Evolutionary conservation across 495 filamentous ascomycete genomes (phyloP).

Genomic region (Poronia punctata): DNA sequence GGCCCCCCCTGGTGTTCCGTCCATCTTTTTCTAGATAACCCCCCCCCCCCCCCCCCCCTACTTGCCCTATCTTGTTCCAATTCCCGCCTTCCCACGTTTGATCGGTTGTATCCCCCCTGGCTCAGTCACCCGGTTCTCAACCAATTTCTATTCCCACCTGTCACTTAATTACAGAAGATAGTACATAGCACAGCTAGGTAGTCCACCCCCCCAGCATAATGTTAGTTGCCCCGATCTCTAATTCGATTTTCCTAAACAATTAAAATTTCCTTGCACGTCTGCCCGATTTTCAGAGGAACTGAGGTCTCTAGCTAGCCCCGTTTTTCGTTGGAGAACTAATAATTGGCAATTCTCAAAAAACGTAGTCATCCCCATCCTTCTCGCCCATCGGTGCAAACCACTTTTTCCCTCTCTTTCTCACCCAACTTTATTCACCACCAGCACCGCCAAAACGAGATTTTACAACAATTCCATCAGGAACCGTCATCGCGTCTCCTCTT

Average conservation of each 20-base stretch:
- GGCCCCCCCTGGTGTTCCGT: constrained; percentile 7
- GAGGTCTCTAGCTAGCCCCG: constrained; percentile 38
- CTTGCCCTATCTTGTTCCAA: not conserved
- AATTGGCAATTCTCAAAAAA: constrained; percentile 32
- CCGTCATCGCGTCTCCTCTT: constrained; percentile 18
- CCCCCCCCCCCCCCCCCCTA: constrained; percentile 3
- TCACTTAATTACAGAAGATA: no score
- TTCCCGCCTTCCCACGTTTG: not conserved
- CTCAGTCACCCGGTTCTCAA: constrained; percentile 7
- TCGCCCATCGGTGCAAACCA: constrained; percentile 28
- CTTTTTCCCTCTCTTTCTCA: constrained; percentile 40
- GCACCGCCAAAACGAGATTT: constrained; percentile 10
- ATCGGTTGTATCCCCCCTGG: constrained; percentile 4
- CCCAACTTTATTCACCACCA: constrained; percentile 23
- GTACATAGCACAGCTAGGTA: not conserved
- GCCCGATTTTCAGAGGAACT: constrained; percentile 16
- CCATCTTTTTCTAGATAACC: constrained; percentile 11
- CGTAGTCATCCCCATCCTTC: constrained; percentile 40
- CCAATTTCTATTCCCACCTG: constrained; percentile 4
- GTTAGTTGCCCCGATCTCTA: constrained; percentile 40
- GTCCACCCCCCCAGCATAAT: constrained; percentile 20
- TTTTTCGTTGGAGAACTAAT: constrained; percentile 35
- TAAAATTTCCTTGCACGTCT: constrained; percentile 37
- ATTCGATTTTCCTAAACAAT: constrained; percentile 39
- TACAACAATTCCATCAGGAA: constrained; percentile 45